These are phyloP conservation scores for Gastrolobium villosum DNA, from an alignment of 306 rosid genomes.

Conservation along the genomic window DNA sequence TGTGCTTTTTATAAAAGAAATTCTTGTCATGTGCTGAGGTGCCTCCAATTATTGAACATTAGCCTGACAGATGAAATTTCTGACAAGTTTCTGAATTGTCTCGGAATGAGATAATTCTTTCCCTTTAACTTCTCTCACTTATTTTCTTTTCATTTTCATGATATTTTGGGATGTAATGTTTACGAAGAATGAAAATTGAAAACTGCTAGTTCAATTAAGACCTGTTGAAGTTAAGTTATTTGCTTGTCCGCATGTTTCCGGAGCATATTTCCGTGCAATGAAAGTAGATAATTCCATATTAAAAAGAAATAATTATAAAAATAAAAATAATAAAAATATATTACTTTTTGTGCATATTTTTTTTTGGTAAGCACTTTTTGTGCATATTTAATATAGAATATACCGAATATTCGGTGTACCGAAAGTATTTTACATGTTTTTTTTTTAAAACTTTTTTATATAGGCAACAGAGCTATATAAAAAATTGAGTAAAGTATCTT, in stretches of 20 bases:
- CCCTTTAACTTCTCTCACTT: neutral
- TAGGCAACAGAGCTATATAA: too few species aligned
- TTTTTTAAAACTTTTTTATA: too few species aligned
- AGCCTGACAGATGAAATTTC: neutral
- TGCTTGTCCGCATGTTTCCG: neutral
- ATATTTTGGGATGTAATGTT: neutral
- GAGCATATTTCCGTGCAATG: too few species aligned
- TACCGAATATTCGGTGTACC: too few species aligned
- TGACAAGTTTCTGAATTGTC: constrained; percentile 30
- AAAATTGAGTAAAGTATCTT: too few species aligned
- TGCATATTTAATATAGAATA: too few species aligned
- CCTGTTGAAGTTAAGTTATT: neutral
- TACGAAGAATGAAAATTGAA: neutral
- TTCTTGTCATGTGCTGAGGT: constrained; percentile 39
- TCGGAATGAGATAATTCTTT: neutral
- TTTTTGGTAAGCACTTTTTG: too few species aligned
- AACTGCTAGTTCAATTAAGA: neutral
- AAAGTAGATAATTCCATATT: too few species aligned
- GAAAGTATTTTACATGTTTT: too few species aligned
- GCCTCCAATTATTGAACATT: constrained; percentile 33
- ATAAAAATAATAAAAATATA: too few species aligned
- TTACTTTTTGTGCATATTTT: too few species aligned
- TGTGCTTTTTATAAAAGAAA: neutral
- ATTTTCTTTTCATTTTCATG: neutral
- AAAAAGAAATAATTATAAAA: too few species aligned